Conservation (phyloP, 2,329 filamentous ascomycete genomes). For the Calonectria crousiana region DNA sequence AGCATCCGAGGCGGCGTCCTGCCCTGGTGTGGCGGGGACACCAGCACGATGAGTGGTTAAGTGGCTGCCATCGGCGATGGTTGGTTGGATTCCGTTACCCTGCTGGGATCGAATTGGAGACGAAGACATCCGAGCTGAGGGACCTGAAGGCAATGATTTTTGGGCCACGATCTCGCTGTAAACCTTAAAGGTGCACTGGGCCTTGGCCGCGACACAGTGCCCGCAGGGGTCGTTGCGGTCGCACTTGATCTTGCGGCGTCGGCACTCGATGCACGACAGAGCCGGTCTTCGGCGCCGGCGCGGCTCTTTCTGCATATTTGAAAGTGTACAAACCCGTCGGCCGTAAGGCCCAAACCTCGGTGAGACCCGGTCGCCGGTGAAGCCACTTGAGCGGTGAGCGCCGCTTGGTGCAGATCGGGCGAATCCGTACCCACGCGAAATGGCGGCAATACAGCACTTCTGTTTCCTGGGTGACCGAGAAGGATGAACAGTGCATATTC, state of each 20-base stretch:
- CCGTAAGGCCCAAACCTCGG: background rate
- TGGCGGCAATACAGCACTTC: too few species aligned
- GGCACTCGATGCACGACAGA: conserved; percentile 12
- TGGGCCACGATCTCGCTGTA: background rate
- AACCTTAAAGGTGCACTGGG: background rate
- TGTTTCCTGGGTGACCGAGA: too few species aligned
- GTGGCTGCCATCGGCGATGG: background rate
- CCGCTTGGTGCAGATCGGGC: too few species aligned
- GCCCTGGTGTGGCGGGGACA: background rate
- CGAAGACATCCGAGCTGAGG: background rate
- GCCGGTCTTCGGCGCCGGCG: conserved; percentile 15
- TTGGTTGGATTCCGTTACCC: background rate
- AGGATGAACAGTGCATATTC: too few species aligned
- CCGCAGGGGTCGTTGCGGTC: conserved; percentile 13
- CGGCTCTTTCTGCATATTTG: background rate
- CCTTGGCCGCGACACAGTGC: conserved; percentile 3
- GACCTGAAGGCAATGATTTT: background rate
- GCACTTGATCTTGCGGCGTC: conserved; percentile 26
- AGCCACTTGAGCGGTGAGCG: too few species aligned
- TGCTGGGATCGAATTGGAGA: background rate
- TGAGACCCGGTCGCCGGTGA: too few species aligned
- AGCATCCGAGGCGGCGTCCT: background rate
- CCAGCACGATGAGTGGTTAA: background rate
- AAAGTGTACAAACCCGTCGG: background rate
- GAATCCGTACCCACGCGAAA: too few species aligned